phyloP scores from a whole-genome alignment of 2,329 filamentous ascomycete species.

The Ophiostoma australiae region DNA sequence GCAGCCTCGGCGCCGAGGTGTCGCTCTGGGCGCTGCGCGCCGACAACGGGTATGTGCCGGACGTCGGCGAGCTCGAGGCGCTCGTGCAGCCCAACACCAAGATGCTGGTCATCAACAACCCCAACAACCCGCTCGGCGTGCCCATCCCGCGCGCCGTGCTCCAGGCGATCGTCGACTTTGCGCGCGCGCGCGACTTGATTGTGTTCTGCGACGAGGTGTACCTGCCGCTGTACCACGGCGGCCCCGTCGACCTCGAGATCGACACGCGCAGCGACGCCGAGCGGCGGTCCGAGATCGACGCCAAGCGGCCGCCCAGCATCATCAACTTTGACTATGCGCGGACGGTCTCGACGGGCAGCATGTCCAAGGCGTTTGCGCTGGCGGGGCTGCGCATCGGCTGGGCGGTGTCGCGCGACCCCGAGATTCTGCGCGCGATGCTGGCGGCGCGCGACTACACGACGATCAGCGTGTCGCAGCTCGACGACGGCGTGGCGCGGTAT shows the following conservation, averaged over 20 bases:
- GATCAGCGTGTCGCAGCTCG: slow-evolving; percentile 77
- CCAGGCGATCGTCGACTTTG: slow-evolving; percentile 57
- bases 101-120: slow-evolving; percentile 60
- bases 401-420: slow-evolving; percentile 62
- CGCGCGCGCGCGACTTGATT: slow-evolving; percentile 57
- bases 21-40: slow-evolving; percentile 67
- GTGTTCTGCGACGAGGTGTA: slow-evolving; percentile 79
- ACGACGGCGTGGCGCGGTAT: slow-evolving; percentile 72
- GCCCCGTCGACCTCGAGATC: slow-evolving; percentile 36
- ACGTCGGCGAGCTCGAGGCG: slow-evolving; percentile 59
- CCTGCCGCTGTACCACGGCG: slow-evolving; percentile 71
- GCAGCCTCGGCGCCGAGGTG: slow-evolving; percentile 69
- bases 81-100: slow-evolving; percentile 67
- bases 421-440: slow-evolving; percentile 60
- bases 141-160: slow-evolving; percentile 60
- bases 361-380: slow-evolving; percentile 81
- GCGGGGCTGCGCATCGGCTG: slow-evolving; percentile 80
- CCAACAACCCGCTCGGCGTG: slow-evolving; percentile 77
- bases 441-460: slow-evolving; percentile 74
- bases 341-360: slow-evolving; percentile 68
- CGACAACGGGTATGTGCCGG: slow-evolving; percentile 60
- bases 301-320: slow-evolving; percentile 54
- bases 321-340: slow-evolving; percentile 68
- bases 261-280: slow-evolving; percentile 30
- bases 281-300: background rate